phyloP scores from a whole-genome alignment of 1,139 yeast genomes.

The Taphrina pruni region DNA sequence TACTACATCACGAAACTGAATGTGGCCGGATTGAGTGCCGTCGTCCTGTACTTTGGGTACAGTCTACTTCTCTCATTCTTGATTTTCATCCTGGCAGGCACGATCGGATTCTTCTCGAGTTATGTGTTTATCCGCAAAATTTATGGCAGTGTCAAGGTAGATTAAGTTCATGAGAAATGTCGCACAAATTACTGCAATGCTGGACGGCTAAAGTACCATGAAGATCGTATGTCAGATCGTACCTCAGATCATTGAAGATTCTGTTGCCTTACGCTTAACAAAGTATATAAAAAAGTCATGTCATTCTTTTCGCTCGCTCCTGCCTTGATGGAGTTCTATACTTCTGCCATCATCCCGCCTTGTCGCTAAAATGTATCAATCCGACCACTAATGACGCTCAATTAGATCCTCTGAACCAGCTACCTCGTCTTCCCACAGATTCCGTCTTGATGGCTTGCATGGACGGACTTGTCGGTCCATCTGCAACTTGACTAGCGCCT shows the following conservation, averaged over 20 bases:
- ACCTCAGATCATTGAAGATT: neutral
- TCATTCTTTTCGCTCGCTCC: too few relatives aligned
- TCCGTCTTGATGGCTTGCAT: slow-evolving; percentile 13
- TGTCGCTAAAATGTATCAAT: neutral
- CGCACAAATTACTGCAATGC: too few relatives aligned
- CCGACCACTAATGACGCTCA: neutral
- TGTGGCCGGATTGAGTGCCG: slow-evolving; percentile 75
- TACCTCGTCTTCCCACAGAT: neutral
- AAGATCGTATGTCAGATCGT: too few relatives aligned
- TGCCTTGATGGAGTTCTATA: too few relatives aligned
- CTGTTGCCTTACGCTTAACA: neutral
- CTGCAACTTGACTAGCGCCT: slow-evolving; percentile 51
- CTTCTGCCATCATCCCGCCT: neutral
- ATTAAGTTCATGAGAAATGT: neutral
- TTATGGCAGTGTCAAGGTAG: slow-evolving; percentile 24
- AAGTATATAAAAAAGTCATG: neutral
- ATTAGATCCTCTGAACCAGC: slow-evolving; percentile 23
- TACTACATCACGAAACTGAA: slow-evolving; percentile 59
- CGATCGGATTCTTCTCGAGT: slow-evolving; percentile 80
- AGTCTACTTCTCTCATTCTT: slow-evolving; percentile 71
- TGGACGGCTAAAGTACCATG: too few relatives aligned
- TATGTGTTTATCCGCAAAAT: slow-evolving; percentile 70
- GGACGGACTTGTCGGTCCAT: slow-evolving; percentile 18
- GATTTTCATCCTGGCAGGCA: slow-evolving; percentile 82
- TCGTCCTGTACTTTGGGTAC: slow-evolving; percentile 85